These are phyloP conservation scores for Dactylorhiza incarnata DNA, from an alignment of 106 monocot genomes.

Conservation along the genomic window DNA sequence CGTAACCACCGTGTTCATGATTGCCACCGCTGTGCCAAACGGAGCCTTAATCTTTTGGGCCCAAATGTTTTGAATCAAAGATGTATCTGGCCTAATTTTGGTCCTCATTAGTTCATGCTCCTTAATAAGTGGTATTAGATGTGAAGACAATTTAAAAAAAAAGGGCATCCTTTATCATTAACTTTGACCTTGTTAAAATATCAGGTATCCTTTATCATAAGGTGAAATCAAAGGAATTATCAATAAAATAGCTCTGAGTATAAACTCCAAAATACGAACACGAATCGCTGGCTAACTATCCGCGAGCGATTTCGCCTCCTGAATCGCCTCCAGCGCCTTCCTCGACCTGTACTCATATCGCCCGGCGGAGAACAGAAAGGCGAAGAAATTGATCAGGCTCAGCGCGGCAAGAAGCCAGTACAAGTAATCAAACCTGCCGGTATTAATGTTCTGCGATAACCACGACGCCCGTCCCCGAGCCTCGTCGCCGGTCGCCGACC, in stretches of 20 bases:
- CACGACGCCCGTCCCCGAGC: conserved; percentile 50
- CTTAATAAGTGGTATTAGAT: too few relatives aligned
- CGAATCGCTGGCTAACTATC: background rate
- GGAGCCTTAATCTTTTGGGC: too few relatives aligned
- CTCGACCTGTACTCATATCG: conserved; percentile 59
- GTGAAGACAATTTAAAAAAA: too few relatives aligned
- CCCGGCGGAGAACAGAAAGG: conserved; percentile 56
- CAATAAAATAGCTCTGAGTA: background rate
- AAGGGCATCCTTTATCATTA: too few relatives aligned
- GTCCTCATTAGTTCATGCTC: too few relatives aligned
- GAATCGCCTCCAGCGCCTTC: conserved; percentile 12
- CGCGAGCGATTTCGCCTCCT: background rate
- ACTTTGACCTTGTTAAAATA: too few relatives aligned
- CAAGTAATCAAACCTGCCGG: conserved; percentile 71
- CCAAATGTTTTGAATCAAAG: too few relatives aligned
- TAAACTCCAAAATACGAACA: background rate
- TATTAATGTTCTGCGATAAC: conserved; percentile 88
- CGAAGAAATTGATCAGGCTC: conserved; percentile 56
- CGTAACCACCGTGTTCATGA: too few relatives aligned
- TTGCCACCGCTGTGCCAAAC: too few relatives aligned
- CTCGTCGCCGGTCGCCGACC: conserved; percentile 57
- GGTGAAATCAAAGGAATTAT: background rate
- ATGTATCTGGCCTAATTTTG: too few relatives aligned
- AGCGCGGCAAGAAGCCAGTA: conserved; percentile 74
- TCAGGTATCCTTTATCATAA: too few relatives aligned